phyloP scores from a whole-genome alignment of 2,329 filamentous ascomycete species.

The Neurospora crassa region DNA sequence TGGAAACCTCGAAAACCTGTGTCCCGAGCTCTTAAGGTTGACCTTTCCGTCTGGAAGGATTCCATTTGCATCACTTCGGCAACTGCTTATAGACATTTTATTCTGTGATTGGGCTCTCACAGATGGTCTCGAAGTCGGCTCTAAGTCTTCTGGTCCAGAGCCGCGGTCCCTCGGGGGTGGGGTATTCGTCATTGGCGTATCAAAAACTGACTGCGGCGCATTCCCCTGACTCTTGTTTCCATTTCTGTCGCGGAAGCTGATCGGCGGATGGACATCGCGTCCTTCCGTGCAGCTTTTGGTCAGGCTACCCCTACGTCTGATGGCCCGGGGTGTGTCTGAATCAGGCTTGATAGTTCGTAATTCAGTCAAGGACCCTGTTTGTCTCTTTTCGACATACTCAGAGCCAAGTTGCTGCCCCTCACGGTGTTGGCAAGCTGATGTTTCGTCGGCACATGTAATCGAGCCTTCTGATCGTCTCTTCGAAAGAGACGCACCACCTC shows the following conservation, averaged over 20 bases:
- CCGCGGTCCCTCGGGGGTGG: not conserved
- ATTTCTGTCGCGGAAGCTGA: not conserved
- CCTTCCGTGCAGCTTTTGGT: not conserved
- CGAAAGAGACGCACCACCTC: not conserved
- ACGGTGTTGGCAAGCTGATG: not conserved
- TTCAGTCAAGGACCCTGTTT: not conserved
- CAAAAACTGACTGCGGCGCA: not conserved
- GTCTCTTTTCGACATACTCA: not conserved
- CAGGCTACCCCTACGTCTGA: not conserved
- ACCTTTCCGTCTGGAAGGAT: constrained; percentile 2
- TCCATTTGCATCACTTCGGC: not conserved
- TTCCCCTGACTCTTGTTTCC: not conserved
- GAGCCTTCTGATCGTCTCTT: not conserved
- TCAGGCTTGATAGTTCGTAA: not conserved
- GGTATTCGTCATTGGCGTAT: not conserved
- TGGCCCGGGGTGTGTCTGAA: not conserved
- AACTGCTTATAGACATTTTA: not conserved
- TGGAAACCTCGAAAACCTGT: constrained; percentile 8
- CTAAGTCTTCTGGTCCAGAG: not conserved
- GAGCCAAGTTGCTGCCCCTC: not conserved
- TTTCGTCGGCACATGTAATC: not conserved
- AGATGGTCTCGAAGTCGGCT: not conserved
- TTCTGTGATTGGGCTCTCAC: not conserved
- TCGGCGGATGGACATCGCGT: not conserved
- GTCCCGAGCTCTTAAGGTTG: constrained; percentile 4